These are phyloP conservation scores for Penicillium tannophilum DNA, from an alignment of 495 filamentous ascomycete genomes.

Conservation along the genomic window DNA sequence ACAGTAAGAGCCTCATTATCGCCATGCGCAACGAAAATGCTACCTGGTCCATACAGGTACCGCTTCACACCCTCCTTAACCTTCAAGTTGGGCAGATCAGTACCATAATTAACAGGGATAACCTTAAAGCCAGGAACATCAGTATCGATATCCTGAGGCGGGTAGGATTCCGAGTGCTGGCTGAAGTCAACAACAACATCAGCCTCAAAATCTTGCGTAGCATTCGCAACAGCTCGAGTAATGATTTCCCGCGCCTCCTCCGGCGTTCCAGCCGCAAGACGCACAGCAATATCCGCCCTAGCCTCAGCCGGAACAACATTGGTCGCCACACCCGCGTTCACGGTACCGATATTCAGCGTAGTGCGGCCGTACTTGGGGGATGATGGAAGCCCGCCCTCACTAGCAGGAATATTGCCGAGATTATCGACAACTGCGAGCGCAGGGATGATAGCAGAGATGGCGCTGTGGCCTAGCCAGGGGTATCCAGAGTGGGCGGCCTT, in stretches of 20 bases:
- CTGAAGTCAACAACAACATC: conserved; percentile 62
- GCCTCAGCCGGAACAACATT: conserved; percentile 86
- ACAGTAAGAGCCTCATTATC: conserved; percentile 79
- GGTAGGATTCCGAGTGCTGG: conserved; percentile 56
- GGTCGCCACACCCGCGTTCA: conserved; percentile 80
- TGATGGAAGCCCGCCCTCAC: conserved; percentile 61
- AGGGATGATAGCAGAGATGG: conserved; percentile 71
- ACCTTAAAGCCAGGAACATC: conserved; percentile 84
- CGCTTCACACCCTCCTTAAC: conserved; percentile 58
- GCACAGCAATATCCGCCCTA: conserved; percentile 63
- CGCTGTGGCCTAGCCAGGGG: conserved; percentile 79
- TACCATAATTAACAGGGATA: conserved; percentile 86
- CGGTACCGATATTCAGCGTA: conserved; percentile 79
- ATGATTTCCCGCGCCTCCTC: conserved; percentile 55
- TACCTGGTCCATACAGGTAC: conserved; percentile 89
- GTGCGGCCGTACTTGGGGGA: conserved; percentile 80
- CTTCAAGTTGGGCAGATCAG: conserved; percentile 80
- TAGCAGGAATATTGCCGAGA: conserved; percentile 45
- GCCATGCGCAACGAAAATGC: conserved; percentile 85
- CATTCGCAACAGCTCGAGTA: conserved; percentile 54
- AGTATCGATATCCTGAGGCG: conserved; percentile 73
- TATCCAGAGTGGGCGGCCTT: conserved; percentile 89
- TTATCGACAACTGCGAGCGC: conserved; percentile 64
- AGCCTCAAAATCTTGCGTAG: conserved; percentile 58
- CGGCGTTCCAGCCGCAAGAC: conserved; percentile 74